These are phyloP conservation scores for Glycyrrhiza uralensis DNA, from an alignment of 306 rosid species.

Conservation along the genomic window DNA sequence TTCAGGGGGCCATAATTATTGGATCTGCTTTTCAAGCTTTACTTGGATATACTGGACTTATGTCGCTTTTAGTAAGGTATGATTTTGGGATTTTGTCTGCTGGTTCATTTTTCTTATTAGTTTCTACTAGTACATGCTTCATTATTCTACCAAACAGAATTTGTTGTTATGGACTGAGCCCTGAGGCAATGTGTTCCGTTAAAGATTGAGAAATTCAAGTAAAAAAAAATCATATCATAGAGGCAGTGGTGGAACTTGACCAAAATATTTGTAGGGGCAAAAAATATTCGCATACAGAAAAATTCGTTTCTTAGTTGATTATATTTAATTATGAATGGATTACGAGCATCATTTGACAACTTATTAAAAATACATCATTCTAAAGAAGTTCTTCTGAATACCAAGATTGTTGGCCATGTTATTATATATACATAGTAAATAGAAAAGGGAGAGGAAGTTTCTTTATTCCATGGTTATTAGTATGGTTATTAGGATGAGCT, in stretches of 20 bases:
- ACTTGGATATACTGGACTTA: constrained; percentile 92
- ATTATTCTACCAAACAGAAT: constrained; percentile 1
- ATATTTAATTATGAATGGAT: neutral
- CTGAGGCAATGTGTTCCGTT: neutral
- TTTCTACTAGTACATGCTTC: neutral
- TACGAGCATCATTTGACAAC: neutral
- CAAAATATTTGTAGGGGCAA: neutral
- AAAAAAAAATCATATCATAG: neutral
- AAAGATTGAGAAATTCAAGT: neutral
- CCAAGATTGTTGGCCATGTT: neutral
- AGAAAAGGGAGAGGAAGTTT: neutral
- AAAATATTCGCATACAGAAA: no score
- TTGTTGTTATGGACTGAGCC: neutral
- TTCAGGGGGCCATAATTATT: constrained; percentile 93
- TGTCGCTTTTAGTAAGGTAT: constrained; percentile 86
- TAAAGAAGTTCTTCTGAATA: neutral
- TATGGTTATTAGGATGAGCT: neutral
- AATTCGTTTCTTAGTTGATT: neutral
- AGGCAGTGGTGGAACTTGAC: neutral
- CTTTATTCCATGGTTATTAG: neutral
- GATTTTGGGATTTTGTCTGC: constrained; percentile 12
- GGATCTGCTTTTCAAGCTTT: constrained; percentile 87
- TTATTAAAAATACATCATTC: neutral
- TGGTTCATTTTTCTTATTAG: neutral
- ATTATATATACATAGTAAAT: no score